Evolutionary conservation across 2,329 filamentous ascomycete species (phyloP).

Genomic region (Colletotrichum godetiae): DNA sequence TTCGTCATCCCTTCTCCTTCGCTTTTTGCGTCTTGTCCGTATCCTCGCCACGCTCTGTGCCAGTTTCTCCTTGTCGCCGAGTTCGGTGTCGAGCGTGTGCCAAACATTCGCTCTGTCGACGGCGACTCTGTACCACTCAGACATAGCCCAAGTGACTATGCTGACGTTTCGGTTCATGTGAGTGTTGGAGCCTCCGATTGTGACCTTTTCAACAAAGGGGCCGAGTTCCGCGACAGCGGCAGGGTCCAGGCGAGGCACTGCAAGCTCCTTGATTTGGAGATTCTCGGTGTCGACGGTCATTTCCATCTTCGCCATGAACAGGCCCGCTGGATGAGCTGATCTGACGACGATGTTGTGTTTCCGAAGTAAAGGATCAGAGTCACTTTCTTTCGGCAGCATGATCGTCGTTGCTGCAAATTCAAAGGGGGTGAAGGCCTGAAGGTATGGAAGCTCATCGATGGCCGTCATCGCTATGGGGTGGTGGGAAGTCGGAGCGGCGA

Average conservation of each 20-base stretch:
- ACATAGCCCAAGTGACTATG: constrained; percentile 74
- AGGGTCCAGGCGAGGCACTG: constrained; percentile 66
- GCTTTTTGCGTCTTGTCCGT: constrained; percentile 41
- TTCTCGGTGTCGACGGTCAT: constrained; percentile 68
- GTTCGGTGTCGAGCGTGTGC: constrained; percentile 62
- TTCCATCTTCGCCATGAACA: constrained; percentile 69
- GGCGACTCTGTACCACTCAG: constrained; percentile 74
- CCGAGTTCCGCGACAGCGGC: constrained; percentile 69
- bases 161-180: constrained; percentile 67
- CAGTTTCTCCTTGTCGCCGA: constrained; percentile 51
- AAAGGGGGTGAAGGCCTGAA: constrained; percentile 78
- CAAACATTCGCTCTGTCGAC: constrained; percentile 72
- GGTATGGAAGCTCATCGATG: constrained; percentile 74
- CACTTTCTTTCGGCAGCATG: constrained; percentile 50
- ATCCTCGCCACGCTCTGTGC: constrained; percentile 43
- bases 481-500: constrained; percentile 67
- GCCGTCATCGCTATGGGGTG: constrained; percentile 72
- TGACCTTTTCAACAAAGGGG: constrained; percentile 60
- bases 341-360: constrained; percentile 66
- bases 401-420: constrained; percentile 67
- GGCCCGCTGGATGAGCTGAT: constrained; percentile 57
- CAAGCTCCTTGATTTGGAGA: constrained; percentile 62
- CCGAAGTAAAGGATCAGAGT: constrained; percentile 55
- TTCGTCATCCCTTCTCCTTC: constrained; percentile 37
- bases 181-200: constrained; percentile 50